A percentile compares a stretch with the other conserved stretches of the same genome.
phyloP scores from a whole-genome alignment of 1,284 basidiomycete genomes.

The Papiliotrema fonsecae region DNA sequence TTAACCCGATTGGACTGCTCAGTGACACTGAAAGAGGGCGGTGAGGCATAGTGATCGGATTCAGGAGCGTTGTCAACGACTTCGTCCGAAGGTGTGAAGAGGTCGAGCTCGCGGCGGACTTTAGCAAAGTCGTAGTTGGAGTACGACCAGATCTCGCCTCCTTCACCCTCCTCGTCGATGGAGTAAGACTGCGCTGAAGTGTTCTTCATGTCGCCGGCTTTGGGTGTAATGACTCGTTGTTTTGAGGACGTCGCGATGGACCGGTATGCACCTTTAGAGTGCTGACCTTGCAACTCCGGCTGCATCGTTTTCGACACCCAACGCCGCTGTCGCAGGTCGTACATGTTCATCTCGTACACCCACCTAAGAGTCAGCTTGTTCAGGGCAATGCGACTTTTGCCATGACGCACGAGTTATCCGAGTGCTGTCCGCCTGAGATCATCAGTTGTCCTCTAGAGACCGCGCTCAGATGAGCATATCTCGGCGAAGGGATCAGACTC shows the following conservation, averaged over 20 bases:
- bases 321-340: conserved; percentile 63
- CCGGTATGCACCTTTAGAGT: conserved; percentile 83
- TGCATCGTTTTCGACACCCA: conserved; percentile 71
- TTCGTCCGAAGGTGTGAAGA: conserved; percentile 53
- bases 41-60: conserved; percentile 55
- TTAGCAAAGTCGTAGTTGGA: conserved; percentile 71
- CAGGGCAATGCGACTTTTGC: neutral
- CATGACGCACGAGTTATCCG: conserved; percentile 46
- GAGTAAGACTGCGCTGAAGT: conserved; percentile 23
- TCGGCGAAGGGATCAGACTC: conserved; percentile 61
- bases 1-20: conserved; percentile 48
- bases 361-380: conserved; percentile 57
- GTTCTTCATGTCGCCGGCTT: conserved; percentile 15
- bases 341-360: conserved; percentile 83
- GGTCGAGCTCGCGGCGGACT: conserved; percentile 85
- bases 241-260: conserved; percentile 75
- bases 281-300: conserved; percentile 61
- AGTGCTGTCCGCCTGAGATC: conserved; percentile 88
- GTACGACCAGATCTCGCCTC: conserved; percentile 47
- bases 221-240: conserved; percentile 56
- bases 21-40: conserved; percentile 62
- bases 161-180: conserved; percentile 34
- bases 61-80: conserved; percentile 58
- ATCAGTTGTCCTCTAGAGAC: conserved; percentile 77
- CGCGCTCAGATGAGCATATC: conserved; percentile 86